Conservation (phyloP, 768 basidiomycete species). For the Suillus clintonianus region DNA sequence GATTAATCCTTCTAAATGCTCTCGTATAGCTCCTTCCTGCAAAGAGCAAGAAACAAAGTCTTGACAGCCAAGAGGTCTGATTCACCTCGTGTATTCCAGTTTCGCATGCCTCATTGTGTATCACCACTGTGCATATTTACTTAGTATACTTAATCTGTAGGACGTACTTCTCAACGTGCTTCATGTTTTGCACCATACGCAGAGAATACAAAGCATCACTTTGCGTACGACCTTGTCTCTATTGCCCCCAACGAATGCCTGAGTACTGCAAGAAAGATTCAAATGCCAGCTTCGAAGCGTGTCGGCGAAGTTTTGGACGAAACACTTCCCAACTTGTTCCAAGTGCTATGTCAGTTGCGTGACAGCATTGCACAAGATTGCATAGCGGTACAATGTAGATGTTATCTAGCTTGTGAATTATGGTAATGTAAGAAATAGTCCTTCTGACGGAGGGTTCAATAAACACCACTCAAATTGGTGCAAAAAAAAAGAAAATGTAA, state of each 20-base stretch:
- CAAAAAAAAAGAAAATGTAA: neutral
- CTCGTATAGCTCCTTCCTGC: slow-evolving; percentile 27
- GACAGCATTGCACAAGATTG: neutral
- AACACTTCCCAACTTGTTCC: neutral
- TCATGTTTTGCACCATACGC: neutral
- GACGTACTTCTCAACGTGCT: too few relatives aligned
- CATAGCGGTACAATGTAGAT: neutral
- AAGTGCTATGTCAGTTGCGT: neutral
- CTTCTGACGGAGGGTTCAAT: neutral
- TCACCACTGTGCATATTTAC: neutral
- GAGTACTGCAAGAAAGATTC: neutral
- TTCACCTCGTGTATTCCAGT: neutral
- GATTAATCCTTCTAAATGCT: neutral
- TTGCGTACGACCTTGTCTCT: neutral
- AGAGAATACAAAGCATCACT: neutral
- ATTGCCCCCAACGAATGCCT: neutral
- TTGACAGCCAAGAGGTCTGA: slow-evolving; percentile 35
- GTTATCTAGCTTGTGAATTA: neutral
- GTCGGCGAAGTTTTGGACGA: neutral
- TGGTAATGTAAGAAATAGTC: neutral
- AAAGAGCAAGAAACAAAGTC: slow-evolving; percentile 33
- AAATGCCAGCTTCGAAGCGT: neutral
- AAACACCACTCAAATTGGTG: neutral
- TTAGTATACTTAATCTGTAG: slow-evolving; percentile 4
- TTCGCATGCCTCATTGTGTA: slow-evolving; percentile 1